Evolutionary conservation across 2,329 filamentous ascomycete genomes (phyloP).

Genomic region (Proliferodiscus dingleyae): DNA sequence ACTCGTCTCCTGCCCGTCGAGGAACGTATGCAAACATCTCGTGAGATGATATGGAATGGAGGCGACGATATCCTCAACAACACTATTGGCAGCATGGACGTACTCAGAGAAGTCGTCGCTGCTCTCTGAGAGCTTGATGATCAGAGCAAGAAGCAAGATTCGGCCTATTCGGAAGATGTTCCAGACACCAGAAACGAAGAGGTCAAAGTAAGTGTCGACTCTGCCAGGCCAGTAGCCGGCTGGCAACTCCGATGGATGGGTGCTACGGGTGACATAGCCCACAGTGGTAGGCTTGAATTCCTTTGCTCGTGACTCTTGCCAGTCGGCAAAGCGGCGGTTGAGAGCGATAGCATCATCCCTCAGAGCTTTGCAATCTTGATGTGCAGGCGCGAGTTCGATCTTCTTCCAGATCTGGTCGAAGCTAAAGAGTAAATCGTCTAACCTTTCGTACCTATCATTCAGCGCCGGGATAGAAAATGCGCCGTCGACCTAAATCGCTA

Average conservation of each 20-base stretch:
- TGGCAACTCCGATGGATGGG: background rate
- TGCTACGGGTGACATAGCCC: slow-evolving; percentile 2
- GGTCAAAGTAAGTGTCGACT: slow-evolving; percentile 52
- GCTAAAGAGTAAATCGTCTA: slow-evolving; percentile 5
- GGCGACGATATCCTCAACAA: slow-evolving; percentile 17
- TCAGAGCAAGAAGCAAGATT: slow-evolving; percentile 46
- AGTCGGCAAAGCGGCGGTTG: slow-evolving; percentile 7
- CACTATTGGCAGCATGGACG: background rate
- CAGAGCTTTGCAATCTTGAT: slow-evolving; percentile 1
- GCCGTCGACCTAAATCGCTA: background rate
- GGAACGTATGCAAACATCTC: slow-evolving; percentile 18
- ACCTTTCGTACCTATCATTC: background rate
- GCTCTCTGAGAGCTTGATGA: slow-evolving; percentile 32
- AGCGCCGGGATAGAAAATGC: slow-evolving; percentile 9
- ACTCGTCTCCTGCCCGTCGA: slow-evolving; percentile 4
- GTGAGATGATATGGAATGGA: slow-evolving; percentile 24
- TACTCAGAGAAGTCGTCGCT: background rate
- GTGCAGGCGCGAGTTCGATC: background rate
- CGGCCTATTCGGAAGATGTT: slow-evolving; percentile 49
- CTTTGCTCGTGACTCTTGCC: slow-evolving; percentile 11
- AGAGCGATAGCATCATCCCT: slow-evolving; percentile 4
- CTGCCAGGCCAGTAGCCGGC: slow-evolving; percentile 53
- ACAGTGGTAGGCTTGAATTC: slow-evolving; percentile 14
- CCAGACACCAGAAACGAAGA: slow-evolving; percentile 52
- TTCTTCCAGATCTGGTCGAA: slow-evolving; percentile 4